phyloP scores from a whole-genome alignment of 2,329 filamentous ascomycete species.

The Phyllachora maydis region DNA sequence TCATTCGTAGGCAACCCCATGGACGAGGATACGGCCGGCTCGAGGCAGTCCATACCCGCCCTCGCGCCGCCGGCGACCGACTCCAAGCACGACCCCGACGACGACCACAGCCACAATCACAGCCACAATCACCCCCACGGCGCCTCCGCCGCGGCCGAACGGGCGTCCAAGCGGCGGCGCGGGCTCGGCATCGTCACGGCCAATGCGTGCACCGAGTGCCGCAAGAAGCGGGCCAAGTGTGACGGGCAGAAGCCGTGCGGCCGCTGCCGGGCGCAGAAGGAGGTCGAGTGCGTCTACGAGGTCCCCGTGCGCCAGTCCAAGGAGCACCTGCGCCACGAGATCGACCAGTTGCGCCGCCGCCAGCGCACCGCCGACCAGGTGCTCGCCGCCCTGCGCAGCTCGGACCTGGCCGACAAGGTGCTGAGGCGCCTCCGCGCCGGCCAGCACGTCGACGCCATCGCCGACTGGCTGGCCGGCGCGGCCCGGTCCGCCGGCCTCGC shows the following conservation, averaged over 20 bases:
- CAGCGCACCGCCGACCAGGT: slow-evolving; percentile 34
- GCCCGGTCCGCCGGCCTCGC: slow-evolving; percentile 11
- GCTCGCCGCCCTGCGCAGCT: slow-evolving; percentile 27
- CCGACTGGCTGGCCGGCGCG: slow-evolving; percentile 25
- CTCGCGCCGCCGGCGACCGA: slow-evolving; percentile 1
- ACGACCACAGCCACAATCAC: slow-evolving; percentile 8
- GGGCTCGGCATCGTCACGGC: slow-evolving; percentile 35
- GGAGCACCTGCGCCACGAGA: slow-evolving; percentile 36
- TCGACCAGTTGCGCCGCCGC: slow-evolving; percentile 31
- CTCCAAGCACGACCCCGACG: slow-evolving; percentile 2
- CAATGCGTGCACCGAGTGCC: slow-evolving; percentile 39
- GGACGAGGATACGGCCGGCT: slow-evolving; percentile 4
- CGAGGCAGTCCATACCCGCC: slow-evolving; percentile 2
- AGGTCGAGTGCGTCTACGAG: slow-evolving; percentile 38
- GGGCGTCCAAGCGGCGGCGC: slow-evolving; percentile 25
- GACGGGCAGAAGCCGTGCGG: slow-evolving; percentile 35
- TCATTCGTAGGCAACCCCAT: no score
- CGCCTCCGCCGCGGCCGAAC: slow-evolving; percentile 4
- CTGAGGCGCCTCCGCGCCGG: slow-evolving; percentile 29
- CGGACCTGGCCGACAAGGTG: slow-evolving; percentile 31
- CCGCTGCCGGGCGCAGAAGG: slow-evolving; percentile 31
- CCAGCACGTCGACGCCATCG: slow-evolving; percentile 31
- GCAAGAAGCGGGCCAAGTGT: slow-evolving; percentile 43
- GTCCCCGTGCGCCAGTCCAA: slow-evolving; percentile 42
- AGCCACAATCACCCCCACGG: slow-evolving; percentile 5